Base-by-base conservation (phyloP, 495 filamentous ascomycete species). In the Penicillium parvum region DNA sequence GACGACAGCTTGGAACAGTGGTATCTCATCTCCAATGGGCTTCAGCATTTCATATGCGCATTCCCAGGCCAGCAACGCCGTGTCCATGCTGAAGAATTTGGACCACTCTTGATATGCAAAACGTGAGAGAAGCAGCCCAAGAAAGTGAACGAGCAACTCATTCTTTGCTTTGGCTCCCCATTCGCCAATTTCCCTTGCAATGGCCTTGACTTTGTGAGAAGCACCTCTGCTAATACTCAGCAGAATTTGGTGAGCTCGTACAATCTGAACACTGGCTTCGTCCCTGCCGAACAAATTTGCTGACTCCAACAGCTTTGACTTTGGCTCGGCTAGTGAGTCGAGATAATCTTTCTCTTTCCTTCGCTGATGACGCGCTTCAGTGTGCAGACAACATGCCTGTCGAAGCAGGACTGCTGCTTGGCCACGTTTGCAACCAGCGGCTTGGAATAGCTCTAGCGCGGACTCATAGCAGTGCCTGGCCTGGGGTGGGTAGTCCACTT, bases 351-450 rank as follows among this genome's bases (percentile, higher is more conserved):
- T 21, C 34, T 43, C 27, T 19, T 11, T 17, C 0, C 11, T 16
- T 18, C 41, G 40, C 9, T 43, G 39, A 7, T 40, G 20, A 17
- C 44, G 50, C 11, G 45, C 52, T 9, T 23, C 7, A 8, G 42
- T 32, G 49, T 56, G 55, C 8, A 57, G 20, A 27, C 49, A 53
- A 41, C 54, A 50, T 19, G 30, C 57, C 25, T 52, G 52, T 15
- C 55, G 55, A 47, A 64, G 49, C 32, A 57, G 44, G 17, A 54
- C 42, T 1, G 45, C 45, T 16, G 48, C 57, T 32, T 54, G 49
- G 3, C 47, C 53, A 1, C 54, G 51, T 22, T 43, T 45, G 19
- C 42, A 49, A 14, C 38, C 34, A 4, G 42, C 27, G 20, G 30
- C 16, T 26, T 29, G 30, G 29, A 61, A 61, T 10, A 58, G 37